These are phyloP conservation scores for Myxozyma vanderwaltii DNA, from an alignment of 805 yeast species.

Conservation along the genomic window DNA sequence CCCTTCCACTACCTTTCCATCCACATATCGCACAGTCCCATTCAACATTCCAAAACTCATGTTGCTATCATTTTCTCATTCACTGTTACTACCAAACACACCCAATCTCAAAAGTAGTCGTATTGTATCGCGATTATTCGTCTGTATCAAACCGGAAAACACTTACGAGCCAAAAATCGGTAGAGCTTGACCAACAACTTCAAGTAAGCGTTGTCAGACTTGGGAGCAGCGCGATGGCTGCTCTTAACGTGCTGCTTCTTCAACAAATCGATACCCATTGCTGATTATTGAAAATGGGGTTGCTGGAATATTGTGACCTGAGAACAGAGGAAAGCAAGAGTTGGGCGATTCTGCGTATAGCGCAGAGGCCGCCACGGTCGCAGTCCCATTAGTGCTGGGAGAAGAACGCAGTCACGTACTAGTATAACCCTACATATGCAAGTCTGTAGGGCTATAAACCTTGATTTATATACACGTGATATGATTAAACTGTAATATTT, in stretches of 20 bases:
- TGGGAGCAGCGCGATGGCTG: constrained; percentile 98
- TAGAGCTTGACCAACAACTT: constrained; percentile 95
- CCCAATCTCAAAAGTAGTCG: too few relatives aligned
- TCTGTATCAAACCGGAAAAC: neutral
- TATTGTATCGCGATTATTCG: too few relatives aligned
- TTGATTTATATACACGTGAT: neutral
- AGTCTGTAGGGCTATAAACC: neutral
- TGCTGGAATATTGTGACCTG: neutral
- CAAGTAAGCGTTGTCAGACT: constrained; percentile 99
- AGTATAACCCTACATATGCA: constrained; percentile 1
- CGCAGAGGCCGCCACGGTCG: neutral
- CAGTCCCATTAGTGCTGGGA: constrained; percentile 2
- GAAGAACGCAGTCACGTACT: constrained; percentile 8
- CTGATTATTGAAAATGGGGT: constrained; percentile 5
- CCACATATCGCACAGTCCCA: too few relatives aligned
- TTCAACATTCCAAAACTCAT: too few relatives aligned
- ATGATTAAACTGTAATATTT: too few relatives aligned
- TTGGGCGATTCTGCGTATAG: neutral
- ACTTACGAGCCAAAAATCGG: constrained; percentile 99
- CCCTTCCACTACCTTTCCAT: neutral
- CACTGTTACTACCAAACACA: too few relatives aligned
- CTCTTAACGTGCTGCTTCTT: constrained; percentile 93
- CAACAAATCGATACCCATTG: constrained; percentile 67
- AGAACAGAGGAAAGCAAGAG: neutral
- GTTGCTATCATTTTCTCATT: neutral